These are phyloP conservation scores for Bertia moriformis DNA, from an alignment of 2,329 filamentous ascomycete species.

Conservation along the genomic window DNA sequence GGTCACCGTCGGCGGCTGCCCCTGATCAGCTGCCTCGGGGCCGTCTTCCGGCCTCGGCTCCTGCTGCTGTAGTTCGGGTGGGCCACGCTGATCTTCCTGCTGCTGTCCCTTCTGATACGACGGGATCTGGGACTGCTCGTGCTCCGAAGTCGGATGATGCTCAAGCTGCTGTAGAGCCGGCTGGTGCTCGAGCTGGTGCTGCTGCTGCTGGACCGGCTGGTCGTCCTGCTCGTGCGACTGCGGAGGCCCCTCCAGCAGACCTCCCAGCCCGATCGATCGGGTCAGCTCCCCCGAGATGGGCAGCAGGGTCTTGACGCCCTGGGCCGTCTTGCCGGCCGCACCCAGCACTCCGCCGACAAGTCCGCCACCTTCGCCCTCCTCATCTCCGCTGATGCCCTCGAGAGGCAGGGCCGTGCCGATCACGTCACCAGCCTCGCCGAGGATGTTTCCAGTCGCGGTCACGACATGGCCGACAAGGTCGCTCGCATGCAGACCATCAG, in stretches of 20 bases:
- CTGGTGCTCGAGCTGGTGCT: background rate
- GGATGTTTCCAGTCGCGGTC: slow-evolving; percentile 17
- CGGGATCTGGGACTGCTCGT: too few relatives aligned
- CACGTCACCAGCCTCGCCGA: slow-evolving; percentile 21
- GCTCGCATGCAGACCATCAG: slow-evolving; percentile 20
- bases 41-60: too few relatives aligned
- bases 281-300: background rate
- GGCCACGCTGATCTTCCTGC: too few relatives aligned
- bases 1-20: background rate
- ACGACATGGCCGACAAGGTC: slow-evolving; percentile 25
- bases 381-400: slow-evolving; percentile 14
- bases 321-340: background rate
- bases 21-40: too few relatives aligned
- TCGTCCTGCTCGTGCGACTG: background rate
- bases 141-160: too few relatives aligned
- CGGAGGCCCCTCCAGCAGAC: too few relatives aligned
- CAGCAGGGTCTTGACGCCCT: background rate
- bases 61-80: too few relatives aligned
- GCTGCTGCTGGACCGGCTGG: background rate
- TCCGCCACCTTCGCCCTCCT: slow-evolving; percentile 9
- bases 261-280: background rate
- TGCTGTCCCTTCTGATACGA: too few relatives aligned
- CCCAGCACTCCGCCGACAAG: background rate
- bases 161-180: too few relatives aligned
- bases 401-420: slow-evolving; percentile 22